Base-by-base conservation (phyloP, 164 flowering plant genomes). In the Echeveria elegans region DNA sequence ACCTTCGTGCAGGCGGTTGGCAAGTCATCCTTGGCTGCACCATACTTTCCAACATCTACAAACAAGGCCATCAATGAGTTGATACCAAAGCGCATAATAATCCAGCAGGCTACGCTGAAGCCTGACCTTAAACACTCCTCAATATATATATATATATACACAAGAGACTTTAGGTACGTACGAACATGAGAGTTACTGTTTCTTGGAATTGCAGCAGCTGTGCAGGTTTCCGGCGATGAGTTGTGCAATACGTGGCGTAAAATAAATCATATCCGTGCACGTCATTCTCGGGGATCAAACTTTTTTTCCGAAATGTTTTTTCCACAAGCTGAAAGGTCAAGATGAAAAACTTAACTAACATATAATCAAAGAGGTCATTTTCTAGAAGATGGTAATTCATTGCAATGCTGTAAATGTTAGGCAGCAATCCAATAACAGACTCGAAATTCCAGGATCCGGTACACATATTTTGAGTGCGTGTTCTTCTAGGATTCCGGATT, bases 1-100 rank as follows among this genome's bases (percentile, higher is more conserved):
- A 10, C n/a, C 10, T 53, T 50, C 6, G 28, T 6, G 60, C 60
- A 53, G 60, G 31, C 26, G 60, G 61, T 28, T 56, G 61, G 61
- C 61, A 56, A 56, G 61, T 56, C 61, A 56, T 56, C 61, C 61
- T 56, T 56, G 61, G 61, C 61, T 56, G 31, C 61, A 56, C 61
- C 32, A 56, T 56, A 29, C 61, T 56, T 28, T 56, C 61, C 30
- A n/a, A 28, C 61, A 19, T 32, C 61, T 12, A 56, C 61, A 56
- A 7, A 56, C 32, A 56, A 56, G 61, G 31, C 32, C 61, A 26
- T 26, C 19, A 19, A 56, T 56, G 31, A 56, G 32, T 26, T 56
- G 18, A 10, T 10, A 56, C 18, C 18, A 53, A 53, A 5, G 61
- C 32, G 3, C 16, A 56, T 2, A 9, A 23, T 21, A 45, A n/a